Evolutionary conservation across 768 basidiomycete genomes (phyloP), one percentile per base, ranked within the genome.

Genomic region (Atractiella rhizophila): DNA sequence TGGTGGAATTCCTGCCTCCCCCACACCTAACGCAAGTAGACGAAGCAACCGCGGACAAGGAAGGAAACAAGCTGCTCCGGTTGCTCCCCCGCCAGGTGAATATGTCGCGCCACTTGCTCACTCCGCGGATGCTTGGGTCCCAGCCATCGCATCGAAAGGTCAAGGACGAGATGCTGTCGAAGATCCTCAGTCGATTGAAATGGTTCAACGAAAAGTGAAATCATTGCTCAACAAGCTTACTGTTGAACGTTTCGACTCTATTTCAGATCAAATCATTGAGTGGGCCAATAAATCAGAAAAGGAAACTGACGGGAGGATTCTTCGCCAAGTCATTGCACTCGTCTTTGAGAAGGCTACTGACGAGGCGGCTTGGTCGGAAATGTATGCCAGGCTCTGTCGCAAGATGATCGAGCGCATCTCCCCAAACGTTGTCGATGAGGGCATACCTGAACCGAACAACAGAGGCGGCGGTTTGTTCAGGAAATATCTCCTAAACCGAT

Each of bases 301-400:
- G 53, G 83, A 96, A 67, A 78, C 72, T 56, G 82, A 94, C 54
- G 83, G 85, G 2, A 71, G 76, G 49, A 88, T 85, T 4, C 71
- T 94, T 46, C 88, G 88, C 51, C 80, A 85, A 52, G 88, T 96
- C 57, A 94, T 91, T 59, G 72, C 76, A 43, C 74, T 91, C 39
- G 79, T 94, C 25, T 94, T 91, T 59, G 88, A 91, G 60, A 91
- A 86, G 66, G 86, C 85, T 9, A 91, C 81, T 6, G 85, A 91
- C 58, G 86, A 91, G 58, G 81, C 81, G 31, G 71, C 74, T 8
- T 86, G 81, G 77, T 86, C 81, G 2, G 77, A 81, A 64, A 94
- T 94, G 82, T 94, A 98, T 58, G 88, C 88, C 24, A 73, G 78
- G 25, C 65, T 98, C 28, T 94, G 86, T 57, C 67, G 81, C 49